These are phyloP conservation scores for Colletotrichum magnum DNA, from an alignment of 2,329 filamentous ascomycete species.

Conservation along the genomic window DNA sequence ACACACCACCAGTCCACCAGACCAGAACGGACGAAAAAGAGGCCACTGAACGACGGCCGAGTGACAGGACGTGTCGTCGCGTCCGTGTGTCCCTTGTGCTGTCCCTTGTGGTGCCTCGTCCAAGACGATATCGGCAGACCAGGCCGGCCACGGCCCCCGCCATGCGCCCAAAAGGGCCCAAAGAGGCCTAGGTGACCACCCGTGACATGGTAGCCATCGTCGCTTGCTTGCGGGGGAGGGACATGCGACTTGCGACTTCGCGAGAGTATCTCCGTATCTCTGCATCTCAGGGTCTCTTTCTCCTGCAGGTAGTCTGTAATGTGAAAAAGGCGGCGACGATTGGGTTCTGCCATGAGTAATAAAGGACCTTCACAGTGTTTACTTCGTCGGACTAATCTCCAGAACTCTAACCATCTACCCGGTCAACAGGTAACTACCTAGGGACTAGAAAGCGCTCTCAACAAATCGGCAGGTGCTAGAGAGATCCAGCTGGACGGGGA, in stretches of 20 bases:
- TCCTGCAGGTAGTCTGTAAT: too few species aligned
- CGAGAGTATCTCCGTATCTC: neutral
- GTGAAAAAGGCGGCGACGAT: too few species aligned
- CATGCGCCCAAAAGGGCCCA: conserved; percentile 23
- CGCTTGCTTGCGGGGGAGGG: conserved; percentile 33
- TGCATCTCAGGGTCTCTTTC: neutral
- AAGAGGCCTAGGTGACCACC: too few species aligned
- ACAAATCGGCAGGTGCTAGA: neutral
- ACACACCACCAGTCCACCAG: conserved; percentile 6
- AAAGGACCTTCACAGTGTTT: too few species aligned
- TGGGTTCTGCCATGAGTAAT: too few species aligned
- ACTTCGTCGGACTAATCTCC: neutral
- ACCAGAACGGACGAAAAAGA: neutral
- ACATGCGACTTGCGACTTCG: neutral
- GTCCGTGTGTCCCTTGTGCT: conserved; percentile 10
- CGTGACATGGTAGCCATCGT: conserved; percentile 14
- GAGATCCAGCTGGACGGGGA: conserved; percentile 13
- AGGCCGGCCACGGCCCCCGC: conserved; percentile 18
- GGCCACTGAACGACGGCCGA: neutral
- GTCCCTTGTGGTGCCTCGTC: neutral
- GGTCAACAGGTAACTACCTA: neutral
- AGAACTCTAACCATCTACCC: conserved; percentile 9
- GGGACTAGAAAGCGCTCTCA: neutral
- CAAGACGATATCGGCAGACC: conserved; percentile 21
- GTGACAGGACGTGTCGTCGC: conserved; percentile 23